phyloP scores from a whole-genome alignment of 495 filamentous ascomycete genomes.

The Penicillium atrosanguineum region DNA sequence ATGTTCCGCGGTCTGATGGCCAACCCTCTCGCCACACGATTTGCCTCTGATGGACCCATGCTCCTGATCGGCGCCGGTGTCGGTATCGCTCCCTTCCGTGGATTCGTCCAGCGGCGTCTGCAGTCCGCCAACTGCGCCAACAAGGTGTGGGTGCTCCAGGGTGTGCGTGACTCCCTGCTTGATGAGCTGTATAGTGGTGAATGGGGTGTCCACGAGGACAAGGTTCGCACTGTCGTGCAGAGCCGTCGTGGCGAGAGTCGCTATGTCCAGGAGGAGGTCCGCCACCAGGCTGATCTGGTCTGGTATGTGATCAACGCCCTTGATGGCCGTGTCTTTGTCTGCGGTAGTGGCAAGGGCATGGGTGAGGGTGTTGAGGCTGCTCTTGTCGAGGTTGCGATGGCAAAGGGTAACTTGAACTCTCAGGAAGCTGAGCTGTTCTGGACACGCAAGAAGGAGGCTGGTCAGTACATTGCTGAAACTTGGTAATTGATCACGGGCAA shows the following conservation, averaged over 20 bases:
- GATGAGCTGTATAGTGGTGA: constrained; percentile 96
- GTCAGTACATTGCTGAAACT: constrained; percentile 77
- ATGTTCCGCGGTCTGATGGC: constrained; percentile 99
- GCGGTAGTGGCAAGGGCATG: constrained; percentile 92
- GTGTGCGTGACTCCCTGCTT: constrained; percentile 85
- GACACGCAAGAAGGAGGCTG: constrained; percentile 76
- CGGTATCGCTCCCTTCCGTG: constrained; percentile 93
- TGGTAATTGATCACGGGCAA: constrained; percentile 23
- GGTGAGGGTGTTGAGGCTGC: constrained; percentile 91
- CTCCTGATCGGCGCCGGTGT: constrained; percentile 95
- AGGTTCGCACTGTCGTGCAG: constrained; percentile 92
- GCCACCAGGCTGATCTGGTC: constrained; percentile 85
- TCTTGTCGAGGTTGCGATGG: constrained; percentile 75
- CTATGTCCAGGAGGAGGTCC: constrained; percentile 86
- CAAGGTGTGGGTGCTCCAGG: constrained; percentile 98
- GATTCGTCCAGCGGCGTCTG: constrained; percentile 92
- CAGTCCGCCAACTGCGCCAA: constrained; percentile 97
- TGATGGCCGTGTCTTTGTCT: constrained; percentile 93
- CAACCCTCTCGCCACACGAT: constrained; percentile 88
- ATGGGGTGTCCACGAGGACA: constrained; percentile 88
- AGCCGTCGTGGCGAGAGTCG: constrained; percentile 72
- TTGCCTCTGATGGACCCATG: constrained; percentile 92
- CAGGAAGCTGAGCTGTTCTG: constrained; percentile 77
- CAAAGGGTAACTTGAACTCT: constrained; percentile 70
- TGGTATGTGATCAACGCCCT: constrained; percentile 95